Evolutionary conservation across 345 rosid species (phyloP), one percentile per base, ranked within the genome.

Genomic region (Eucalyptus pauciflora): DNA sequence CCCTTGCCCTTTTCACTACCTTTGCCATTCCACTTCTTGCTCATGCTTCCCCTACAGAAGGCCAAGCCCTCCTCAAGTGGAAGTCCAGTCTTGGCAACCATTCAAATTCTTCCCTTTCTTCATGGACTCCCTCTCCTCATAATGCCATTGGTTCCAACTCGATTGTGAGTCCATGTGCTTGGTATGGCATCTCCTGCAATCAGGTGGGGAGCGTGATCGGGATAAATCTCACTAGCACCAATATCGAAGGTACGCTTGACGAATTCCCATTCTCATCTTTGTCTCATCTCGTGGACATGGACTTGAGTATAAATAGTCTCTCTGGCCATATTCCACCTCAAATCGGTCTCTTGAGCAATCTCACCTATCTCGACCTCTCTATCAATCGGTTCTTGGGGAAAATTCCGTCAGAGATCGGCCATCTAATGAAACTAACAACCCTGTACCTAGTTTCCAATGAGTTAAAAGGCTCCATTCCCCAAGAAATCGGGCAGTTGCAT

Each of bases 181-280:
- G 93, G 93, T 8, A 29, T 88, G 93, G 94, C 10, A 88, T 91
- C 64, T 8, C 41, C 33, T 91, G 93, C 88, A 79, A 71, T 31
- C 0, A 5, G 18, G 90, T 37, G 10, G 14, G 50, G 2, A 86
- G 88, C 17, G 58, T 60, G 33, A 31, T 7, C 27, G 17, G 56
- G 20, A 37, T 92, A 58, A 92, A 87, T 71, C 87, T 91, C 6
- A 87, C 91, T 22, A 17, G 27, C 87, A 1, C 15, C 3, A 52
- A 58, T 27, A 45, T 89, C 7, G n/a, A 25, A 4, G 93, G 92
- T 76, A 89, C 90, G 8, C 91, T 93, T 6, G 8, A 87, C 4
- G 50, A 52, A 25, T 89, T 93, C 54, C 69, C 91, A 31, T 90
- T 91, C 88, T 58, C 52, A 4, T 91, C 91, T 45, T 86, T 92